Evolutionary conservation across 768 basidiomycete genomes (phyloP).

Genomic region (Macrolepiota albuminosa): DNA sequence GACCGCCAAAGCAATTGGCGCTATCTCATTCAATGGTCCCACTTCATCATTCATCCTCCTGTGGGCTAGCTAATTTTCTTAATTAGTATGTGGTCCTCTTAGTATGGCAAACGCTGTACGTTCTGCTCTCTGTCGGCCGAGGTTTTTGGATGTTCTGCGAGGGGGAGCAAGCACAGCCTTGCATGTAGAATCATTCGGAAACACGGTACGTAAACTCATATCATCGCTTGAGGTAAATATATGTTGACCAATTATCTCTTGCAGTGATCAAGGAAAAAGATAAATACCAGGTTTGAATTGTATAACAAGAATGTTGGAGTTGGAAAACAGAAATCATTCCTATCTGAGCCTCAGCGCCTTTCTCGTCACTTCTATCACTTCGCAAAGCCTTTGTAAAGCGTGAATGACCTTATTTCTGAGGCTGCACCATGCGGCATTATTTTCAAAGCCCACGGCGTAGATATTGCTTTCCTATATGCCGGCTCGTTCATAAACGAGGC

Average conservation of each 20-base stretch:
- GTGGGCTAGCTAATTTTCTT: not conserved
- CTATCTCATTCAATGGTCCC: constrained; percentile 46
- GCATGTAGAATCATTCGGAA: constrained; percentile 43
- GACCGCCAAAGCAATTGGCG: constrained; percentile 27
- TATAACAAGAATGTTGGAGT: not conserved
- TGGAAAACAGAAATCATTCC: not conserved
- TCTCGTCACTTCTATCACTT: not conserved
- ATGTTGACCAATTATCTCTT: not conserved
- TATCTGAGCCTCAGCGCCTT: not conserved
- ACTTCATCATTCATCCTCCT: not conserved
- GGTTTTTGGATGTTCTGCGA: constrained; percentile 30
- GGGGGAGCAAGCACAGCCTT: constrained; percentile 43
- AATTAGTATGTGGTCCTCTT: constrained; percentile 45
- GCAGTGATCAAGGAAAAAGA: not conserved
- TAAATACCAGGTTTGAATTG: not conserved
- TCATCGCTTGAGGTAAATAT: not conserved
- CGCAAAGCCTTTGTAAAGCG: constrained; percentile 9
- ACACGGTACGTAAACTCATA: constrained; percentile 11
- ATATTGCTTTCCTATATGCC: constrained; percentile 8
- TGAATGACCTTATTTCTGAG: constrained; percentile 8
- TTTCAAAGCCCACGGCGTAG: constrained; percentile 9
- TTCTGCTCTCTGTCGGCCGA: constrained; percentile 31
- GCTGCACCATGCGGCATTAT: not conserved
- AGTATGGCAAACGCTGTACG: constrained; percentile 34
- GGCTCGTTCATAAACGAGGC: not conserved